Conservation (phyloP, 352 stramenopile genomes). For the Phytophthora hybrid region DNA sequence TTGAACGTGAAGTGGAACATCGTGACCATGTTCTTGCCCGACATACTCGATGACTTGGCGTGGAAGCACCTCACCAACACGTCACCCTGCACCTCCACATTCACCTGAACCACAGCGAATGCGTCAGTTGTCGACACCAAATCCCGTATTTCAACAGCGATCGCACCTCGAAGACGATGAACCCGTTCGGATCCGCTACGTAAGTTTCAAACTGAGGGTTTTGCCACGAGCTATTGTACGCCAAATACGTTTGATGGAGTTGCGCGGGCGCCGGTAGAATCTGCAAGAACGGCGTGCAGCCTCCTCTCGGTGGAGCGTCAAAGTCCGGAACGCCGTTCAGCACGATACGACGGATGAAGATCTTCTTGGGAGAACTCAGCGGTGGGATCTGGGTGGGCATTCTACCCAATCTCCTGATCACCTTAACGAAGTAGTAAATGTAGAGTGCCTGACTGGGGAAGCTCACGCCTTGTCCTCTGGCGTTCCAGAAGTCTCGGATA, state of each 20-base stretch:
- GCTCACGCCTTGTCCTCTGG: constrained; percentile 74
- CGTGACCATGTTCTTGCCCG: constrained; percentile 83
- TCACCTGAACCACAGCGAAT: constrained; percentile 48
- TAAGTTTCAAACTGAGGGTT: constrained; percentile 71
- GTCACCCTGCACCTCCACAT: constrained; percentile 78
- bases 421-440: constrained; percentile 91
- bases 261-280: constrained; percentile 72
- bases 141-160: not conserved
- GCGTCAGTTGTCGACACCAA: not conserved
- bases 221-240: constrained; percentile 84
- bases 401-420: constrained; percentile 55
- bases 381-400: constrained; percentile 67
- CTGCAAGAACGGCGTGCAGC: constrained; percentile 72
- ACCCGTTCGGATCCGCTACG: constrained; percentile 53
- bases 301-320: constrained; percentile 63
- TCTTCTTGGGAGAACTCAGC: constrained; percentile 62
- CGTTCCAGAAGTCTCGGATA: constrained; percentile 65
- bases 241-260: constrained; percentile 56
- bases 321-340: constrained; percentile 84
- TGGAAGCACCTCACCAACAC: constrained; percentile 79
- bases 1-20: constrained; percentile 91
- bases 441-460: constrained; percentile 87
- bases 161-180: constrained; percentile 65
- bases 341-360: constrained; percentile 65
- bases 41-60: constrained; percentile 71